Conservation (phyloP, 345 rosid genomes). For the Euphorbia tirucalli region DNA sequence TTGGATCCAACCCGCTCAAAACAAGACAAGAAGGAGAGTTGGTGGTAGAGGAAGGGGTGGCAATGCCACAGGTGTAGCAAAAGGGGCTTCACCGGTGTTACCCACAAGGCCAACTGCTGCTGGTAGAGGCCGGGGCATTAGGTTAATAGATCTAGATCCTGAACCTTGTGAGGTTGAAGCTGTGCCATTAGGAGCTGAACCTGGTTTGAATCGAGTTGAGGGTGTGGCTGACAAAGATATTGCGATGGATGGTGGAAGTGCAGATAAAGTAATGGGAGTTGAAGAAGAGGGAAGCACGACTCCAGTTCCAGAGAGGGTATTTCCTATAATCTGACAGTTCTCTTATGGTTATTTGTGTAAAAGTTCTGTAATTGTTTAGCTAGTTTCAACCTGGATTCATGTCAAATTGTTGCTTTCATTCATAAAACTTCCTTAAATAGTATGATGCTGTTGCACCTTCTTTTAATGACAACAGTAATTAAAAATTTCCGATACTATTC, state of each 20-base stretch:
- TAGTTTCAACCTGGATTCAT: neutral
- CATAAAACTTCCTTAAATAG: neutral
- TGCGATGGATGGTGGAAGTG: conserved; percentile 77
- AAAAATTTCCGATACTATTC: neutral
- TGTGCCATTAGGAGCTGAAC: conserved; percentile 62
- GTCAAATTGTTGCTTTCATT: neutral
- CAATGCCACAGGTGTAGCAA: conserved; percentile 77
- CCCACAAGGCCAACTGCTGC: conserved; percentile 70
- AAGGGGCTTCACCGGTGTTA: conserved; percentile 50
- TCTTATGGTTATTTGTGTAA: conserved; percentile 5
- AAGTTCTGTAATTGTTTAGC: neutral
- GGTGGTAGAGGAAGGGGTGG: conserved; percentile 92
- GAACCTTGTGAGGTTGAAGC: conserved; percentile 72
- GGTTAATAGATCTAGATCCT: conserved; percentile 82
- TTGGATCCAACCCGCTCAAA: conserved; percentile 61
- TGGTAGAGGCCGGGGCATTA: conserved; percentile 84
- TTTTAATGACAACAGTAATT: neutral
- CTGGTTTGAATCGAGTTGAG: conserved; percentile 64
- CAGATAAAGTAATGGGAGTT: conserved; percentile 63
- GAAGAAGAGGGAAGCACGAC: conserved; percentile 79
- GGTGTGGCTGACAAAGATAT: conserved; percentile 77
- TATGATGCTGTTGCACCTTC: neutral
- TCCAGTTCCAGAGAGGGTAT: conserved; percentile 91
- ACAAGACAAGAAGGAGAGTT: conserved; percentile 78
- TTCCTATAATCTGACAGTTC: conserved; percentile 16